A percentile compares a stretch with the other conserved stretches of the same genome.
These are phyloP conservation scores for Exophiala phaeomuriformis DNA, from an alignment of 2,329 filamentous ascomycete genomes.

Conservation along the genomic window DNA sequence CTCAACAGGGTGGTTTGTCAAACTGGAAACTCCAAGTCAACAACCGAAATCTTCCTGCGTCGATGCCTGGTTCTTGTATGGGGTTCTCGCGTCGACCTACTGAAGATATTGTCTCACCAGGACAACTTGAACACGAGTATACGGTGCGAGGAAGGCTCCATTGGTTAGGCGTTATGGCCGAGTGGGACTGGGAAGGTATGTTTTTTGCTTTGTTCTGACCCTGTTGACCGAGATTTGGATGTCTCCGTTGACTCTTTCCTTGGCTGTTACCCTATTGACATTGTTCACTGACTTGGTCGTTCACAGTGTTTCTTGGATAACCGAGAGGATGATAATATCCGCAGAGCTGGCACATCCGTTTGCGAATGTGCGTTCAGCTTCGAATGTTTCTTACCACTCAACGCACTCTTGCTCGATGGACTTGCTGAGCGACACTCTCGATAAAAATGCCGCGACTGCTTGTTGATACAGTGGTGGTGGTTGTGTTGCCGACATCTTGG, in stretches of 20 bases:
- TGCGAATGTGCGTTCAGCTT: background rate
- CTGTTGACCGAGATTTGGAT: no score
- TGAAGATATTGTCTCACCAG: slow-evolving; percentile 32
- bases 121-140: slow-evolving; percentile 47
- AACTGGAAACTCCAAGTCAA: background rate
- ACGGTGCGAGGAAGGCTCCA: slow-evolving; percentile 60
- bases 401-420: background rate
- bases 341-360: background rate
- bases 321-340: background rate
- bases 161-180: slow-evolving; percentile 65
- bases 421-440: slow-evolving; percentile 3
- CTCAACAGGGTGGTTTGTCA: background rate
- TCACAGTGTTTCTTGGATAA: slow-evolving; percentile 38
- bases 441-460: background rate
- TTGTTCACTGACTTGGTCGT: slow-evolving; percentile 14
- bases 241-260: background rate
- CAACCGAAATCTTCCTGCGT: background rate
- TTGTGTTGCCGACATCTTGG: slow-evolving; percentile 4
- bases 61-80: background rate
- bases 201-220: slow-evolving; percentile 4
- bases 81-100: slow-evolving; percentile 9
- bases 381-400: slow-evolving; percentile 3
- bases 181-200: slow-evolving; percentile 65
- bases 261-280: background rate
- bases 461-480: slow-evolving; percentile 1